phyloP scores from a whole-genome alignment of 306 rosid genomes.

The Quercus alba region DNA sequence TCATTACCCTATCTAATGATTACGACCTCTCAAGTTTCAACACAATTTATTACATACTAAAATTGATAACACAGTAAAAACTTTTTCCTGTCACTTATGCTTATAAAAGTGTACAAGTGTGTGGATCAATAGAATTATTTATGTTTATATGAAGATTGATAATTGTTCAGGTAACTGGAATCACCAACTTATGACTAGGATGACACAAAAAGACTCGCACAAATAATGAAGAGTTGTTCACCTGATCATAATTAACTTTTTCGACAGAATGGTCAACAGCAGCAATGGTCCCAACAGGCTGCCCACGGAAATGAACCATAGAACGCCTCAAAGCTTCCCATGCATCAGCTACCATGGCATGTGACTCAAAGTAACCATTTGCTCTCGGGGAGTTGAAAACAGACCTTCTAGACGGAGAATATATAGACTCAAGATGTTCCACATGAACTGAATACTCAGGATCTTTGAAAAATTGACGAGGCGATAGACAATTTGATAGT shows the following conservation, averaged over 20 bases:
- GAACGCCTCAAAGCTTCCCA: slow-evolving; percentile 35
- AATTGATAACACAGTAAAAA: too few relatives aligned
- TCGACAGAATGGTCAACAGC: slow-evolving; percentile 27
- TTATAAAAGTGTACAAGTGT: too few relatives aligned
- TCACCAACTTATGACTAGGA: too few relatives aligned
- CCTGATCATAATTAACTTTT: slow-evolving; percentile 40
- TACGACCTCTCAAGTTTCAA: too few relatives aligned
- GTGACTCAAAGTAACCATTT: slow-evolving; percentile 10
- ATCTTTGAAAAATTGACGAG: background rate
- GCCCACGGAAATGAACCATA: slow-evolving; percentile 21
- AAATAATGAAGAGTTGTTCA: background rate
- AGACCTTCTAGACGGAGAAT: slow-evolving; percentile 16
- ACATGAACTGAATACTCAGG: background rate
- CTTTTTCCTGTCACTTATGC: too few relatives aligned
- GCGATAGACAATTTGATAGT: background rate
- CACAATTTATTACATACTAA: too few relatives aligned
- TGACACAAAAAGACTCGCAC: too few relatives aligned
- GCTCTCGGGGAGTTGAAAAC: slow-evolving; percentile 14
- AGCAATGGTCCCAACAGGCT: slow-evolving; percentile 31
- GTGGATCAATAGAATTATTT: too few relatives aligned
- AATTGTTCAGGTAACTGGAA: too few relatives aligned
- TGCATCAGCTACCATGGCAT: slow-evolving; percentile 28
- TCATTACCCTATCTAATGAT: too few relatives aligned
- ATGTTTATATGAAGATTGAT: too few relatives aligned
- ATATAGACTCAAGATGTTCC: background rate